phyloP scores from a whole-genome alignment of 768 basidiomycete genomes.

The Boletus coccyginus region DNA sequence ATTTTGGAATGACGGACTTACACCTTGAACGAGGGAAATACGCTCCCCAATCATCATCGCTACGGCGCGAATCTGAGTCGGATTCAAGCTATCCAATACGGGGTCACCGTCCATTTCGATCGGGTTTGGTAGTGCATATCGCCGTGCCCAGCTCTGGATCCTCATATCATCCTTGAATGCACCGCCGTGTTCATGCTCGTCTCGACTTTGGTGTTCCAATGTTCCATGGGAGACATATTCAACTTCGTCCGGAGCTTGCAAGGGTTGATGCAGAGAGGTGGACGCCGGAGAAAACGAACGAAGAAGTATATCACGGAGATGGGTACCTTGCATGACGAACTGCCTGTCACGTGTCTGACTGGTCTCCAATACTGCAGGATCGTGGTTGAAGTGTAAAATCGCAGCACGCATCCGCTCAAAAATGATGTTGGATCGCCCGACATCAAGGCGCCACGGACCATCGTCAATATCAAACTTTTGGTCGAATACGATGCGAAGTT shows the following conservation, averaged over 20 bases:
- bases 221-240: constrained; percentile 36
- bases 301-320: constrained; percentile 68
- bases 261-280: constrained; percentile 22
- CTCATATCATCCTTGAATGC: constrained; percentile 69
- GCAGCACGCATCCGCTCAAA: constrained; percentile 71
- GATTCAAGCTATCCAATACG: constrained; percentile 57
- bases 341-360: constrained; percentile 38
- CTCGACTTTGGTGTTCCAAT: constrained; percentile 37
- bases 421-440: constrained; percentile 64
- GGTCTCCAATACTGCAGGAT: constrained; percentile 45
- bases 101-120: constrained; percentile 79
- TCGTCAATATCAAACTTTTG: constrained; percentile 44
- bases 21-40: constrained; percentile 83
- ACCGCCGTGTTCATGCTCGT: constrained; percentile 33
- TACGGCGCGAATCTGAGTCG: constrained; percentile 76
- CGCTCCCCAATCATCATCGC: constrained; percentile 83
- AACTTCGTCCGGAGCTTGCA: constrained; percentile 41
- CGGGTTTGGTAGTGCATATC: constrained; percentile 60
- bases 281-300: constrained; percentile 45
- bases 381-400: constrained; percentile 51
- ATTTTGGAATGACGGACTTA: constrained; percentile 35
- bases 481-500: constrained; percentile 58
- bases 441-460: constrained; percentile 64
- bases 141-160: constrained; percentile 77
- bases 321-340: constrained; percentile 64